A percentile compares a stretch with the other conserved stretches of the same genome.
Evolutionary conservation across 495 filamentous ascomycete genomes (phyloP).

Genomic region (Pseudevernia furfuracea): DNA sequence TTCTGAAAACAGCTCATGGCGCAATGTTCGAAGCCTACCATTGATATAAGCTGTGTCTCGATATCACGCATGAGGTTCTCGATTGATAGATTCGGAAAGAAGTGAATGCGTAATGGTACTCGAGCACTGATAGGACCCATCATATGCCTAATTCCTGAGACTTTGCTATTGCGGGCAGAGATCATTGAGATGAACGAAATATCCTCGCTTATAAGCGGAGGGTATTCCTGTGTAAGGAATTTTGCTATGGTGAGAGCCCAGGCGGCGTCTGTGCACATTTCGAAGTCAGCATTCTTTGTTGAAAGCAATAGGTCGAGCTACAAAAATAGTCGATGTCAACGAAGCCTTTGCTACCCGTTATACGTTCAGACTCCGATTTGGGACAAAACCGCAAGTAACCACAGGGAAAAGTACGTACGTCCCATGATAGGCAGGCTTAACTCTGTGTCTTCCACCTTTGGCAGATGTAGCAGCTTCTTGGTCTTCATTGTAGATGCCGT

Average conservation of each 20-base stretch:
- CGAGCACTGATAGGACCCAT: slow-evolving; percentile 6
- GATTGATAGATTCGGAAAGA: background rate
- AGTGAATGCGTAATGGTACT: background rate
- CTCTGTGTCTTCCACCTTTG: background rate
- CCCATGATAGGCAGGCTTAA: background rate
- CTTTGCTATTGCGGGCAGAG: background rate
- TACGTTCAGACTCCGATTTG: too few relatives aligned
- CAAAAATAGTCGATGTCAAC: background rate
- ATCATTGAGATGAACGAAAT: background rate
- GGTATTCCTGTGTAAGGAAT: background rate
- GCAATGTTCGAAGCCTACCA: slow-evolving; percentile 4
- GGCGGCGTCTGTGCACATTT: slow-evolving; percentile 2
- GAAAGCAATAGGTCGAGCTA: background rate
- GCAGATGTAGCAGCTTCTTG: slow-evolving; percentile 3
- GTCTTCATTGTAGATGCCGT: background rate
- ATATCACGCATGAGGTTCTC: background rate
- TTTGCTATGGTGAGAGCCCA: slow-evolving; percentile 6
- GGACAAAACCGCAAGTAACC: background rate
- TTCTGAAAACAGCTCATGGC: background rate
- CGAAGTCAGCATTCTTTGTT: background rate
- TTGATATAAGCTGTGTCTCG: background rate
- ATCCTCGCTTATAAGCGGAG: background rate
- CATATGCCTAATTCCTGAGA: background rate
- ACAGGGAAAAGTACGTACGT: background rate
- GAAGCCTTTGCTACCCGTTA: background rate